Evolutionary conservation across 495 filamentous ascomycete species (phyloP).

Genomic region (Aspergillus ellipticus): DNA sequence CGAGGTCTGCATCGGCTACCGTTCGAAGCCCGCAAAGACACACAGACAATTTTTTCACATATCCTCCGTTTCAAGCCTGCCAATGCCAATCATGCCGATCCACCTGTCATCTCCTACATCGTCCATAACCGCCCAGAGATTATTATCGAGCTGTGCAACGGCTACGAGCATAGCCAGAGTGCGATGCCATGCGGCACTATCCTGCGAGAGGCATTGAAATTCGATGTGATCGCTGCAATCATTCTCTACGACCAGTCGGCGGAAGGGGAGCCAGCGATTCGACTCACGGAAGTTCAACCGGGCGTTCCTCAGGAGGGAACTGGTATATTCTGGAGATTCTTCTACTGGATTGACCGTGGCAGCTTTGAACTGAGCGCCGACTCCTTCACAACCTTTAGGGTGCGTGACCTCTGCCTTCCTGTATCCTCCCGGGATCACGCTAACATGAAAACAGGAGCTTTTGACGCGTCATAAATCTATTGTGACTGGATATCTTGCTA

Average conservation of each 20-base stretch:
- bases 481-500: conserved; percentile 76
- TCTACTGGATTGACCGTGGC: conserved; percentile 91
- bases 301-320: conserved; percentile 63
- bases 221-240: conserved; percentile 80
- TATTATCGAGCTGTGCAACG: conserved; percentile 80
- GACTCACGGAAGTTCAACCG: conserved; percentile 62
- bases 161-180: conserved; percentile 86
- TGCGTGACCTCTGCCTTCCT: conserved; percentile 38
- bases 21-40: conserved; percentile 91
- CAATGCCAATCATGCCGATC: conserved; percentile 55
- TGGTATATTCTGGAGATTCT: conserved; percentile 96
- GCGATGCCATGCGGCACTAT: conserved; percentile 90
- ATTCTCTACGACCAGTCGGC: conserved; percentile 87
- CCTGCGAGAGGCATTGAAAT: conserved; percentile 86
- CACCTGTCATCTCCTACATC: conserved; percentile 79
- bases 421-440: background rate
- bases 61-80: conserved; percentile 74
- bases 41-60: conserved; percentile 85
- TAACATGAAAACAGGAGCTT: conserved; percentile 60
- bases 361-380: conserved; percentile 97
- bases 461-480: conserved; percentile 90
- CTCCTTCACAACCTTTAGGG: conserved; percentile 94
- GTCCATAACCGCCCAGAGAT: conserved; percentile 82
- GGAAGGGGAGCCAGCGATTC: conserved; percentile 49
- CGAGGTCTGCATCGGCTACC: conserved; percentile 74